Conservation (phyloP, 2,329 filamentous ascomycete species). For the Cladophialophora immunda region DNA sequence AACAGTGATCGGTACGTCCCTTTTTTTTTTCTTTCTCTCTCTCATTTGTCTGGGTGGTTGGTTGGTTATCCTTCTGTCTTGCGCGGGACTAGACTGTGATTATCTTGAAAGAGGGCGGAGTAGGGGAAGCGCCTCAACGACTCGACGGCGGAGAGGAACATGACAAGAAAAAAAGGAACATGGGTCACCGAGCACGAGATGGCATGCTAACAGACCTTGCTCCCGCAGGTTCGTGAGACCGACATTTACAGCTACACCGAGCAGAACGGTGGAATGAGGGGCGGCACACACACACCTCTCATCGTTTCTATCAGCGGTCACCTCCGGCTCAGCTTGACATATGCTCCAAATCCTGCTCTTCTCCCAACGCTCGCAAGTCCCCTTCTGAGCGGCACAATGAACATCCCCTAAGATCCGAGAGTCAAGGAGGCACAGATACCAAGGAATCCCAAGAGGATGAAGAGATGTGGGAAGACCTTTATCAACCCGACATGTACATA, state of each 20-base stretch:
- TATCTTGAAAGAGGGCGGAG: neutral
- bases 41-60: neutral
- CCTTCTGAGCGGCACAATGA: neutral
- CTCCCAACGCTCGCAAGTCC: neutral
- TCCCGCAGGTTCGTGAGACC: conserved; percentile 76
- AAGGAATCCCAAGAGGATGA: neutral
- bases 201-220: neutral
- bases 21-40: neutral
- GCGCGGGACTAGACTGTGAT: neutral
- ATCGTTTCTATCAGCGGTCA: neutral
- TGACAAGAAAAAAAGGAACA: neutral
- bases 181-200: neutral
- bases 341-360: neutral
- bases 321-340: neutral
- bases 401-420: neutral
- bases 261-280: conserved; percentile 65
- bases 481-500: neutral
- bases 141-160: neutral
- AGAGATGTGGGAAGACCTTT: neutral
- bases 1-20: conserved; percentile 77
- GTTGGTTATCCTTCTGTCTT: neutral
- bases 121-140: neutral
- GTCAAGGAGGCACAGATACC: neutral
- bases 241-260: conserved; percentile 78
- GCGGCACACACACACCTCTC: neutral